Evolutionary conservation across 1,284 basidiomycete species (phyloP).

Genomic region (Thelephora terrestris): DNA sequence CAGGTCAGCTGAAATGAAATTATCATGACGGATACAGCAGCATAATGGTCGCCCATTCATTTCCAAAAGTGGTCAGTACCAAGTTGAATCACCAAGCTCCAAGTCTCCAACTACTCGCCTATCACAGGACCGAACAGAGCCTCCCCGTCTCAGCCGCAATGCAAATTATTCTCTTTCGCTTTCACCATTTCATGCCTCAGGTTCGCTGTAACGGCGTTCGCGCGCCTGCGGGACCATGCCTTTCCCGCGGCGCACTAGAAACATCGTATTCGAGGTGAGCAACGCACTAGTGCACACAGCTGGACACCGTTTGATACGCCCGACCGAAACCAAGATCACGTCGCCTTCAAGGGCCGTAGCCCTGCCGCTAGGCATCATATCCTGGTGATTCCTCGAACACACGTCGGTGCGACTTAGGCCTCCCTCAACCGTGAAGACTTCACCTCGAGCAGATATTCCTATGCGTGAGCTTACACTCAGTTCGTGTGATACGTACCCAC

Average conservation of each 20-base stretch:
- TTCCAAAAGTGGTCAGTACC: too few relatives aligned
- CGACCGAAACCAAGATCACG: too few relatives aligned
- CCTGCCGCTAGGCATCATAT: slow-evolving; percentile 56
- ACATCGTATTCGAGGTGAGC: slow-evolving; percentile 48
- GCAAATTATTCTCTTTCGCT: too few relatives aligned
- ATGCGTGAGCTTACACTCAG: slow-evolving; percentile 30
- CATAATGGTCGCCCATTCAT: too few relatives aligned
- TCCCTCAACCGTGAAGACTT: slow-evolving; percentile 34
- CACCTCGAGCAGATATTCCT: slow-evolving; percentile 33
- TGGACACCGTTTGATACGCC: not conserved
- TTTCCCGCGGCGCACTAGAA: slow-evolving; percentile 51
- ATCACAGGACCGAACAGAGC: too few relatives aligned
- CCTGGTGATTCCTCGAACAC: slow-evolving; percentile 52
- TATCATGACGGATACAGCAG: too few relatives aligned
- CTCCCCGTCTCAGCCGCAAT: too few relatives aligned
- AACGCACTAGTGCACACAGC: not conserved
- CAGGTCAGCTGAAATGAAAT: too few relatives aligned
- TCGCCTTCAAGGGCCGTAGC: slow-evolving; percentile 47
- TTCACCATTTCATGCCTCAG: too few relatives aligned
- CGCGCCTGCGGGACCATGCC: slow-evolving; percentile 17
- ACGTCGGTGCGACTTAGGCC: slow-evolving; percentile 35
- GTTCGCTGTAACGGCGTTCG: too few relatives aligned
- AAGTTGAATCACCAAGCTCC: too few relatives aligned
- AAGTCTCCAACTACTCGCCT: too few relatives aligned
- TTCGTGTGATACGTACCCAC: not conserved